These are phyloP conservation scores for Coriolopsis trogii DNA, from an alignment of 1,284 basidiomycete species.

Conservation along the genomic window DNA sequence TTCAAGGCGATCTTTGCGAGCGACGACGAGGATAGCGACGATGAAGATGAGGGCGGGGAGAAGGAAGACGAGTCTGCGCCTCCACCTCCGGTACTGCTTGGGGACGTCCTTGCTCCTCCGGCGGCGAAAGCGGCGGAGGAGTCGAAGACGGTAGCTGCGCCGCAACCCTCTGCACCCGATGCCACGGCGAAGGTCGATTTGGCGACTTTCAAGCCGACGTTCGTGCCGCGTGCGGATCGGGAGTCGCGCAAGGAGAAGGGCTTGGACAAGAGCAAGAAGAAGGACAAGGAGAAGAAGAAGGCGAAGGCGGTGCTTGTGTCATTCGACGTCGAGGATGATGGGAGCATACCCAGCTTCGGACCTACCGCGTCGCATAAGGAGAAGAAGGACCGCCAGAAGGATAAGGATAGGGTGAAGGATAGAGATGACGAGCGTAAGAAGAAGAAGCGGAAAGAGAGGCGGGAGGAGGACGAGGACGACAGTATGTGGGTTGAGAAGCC, in stretches of 20 bases:
- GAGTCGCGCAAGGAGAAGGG: conserved; percentile 35
- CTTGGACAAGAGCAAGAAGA: conserved; percentile 43
- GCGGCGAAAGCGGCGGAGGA: neutral
- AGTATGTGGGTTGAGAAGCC: conserved; percentile 70
- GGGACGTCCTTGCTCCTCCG: conserved; percentile 5
- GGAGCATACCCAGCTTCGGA: conserved; percentile 35
- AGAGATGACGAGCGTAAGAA: conserved; percentile 37
- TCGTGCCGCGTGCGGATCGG: conserved; percentile 60
- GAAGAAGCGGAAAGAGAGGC: conserved; percentile 36
- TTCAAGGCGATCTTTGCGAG: conserved; percentile 96
- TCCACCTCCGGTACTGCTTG: conserved; percentile 12
- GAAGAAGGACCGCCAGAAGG: conserved; percentile 34
- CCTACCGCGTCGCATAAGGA: conserved; percentile 46
- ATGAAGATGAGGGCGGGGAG: conserved; percentile 48
- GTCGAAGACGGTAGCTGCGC: neutral
- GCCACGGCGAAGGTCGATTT: conserved; percentile 52
- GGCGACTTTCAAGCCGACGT: conserved; percentile 78
- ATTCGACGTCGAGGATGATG: conserved; percentile 68
- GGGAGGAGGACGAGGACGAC: conserved; percentile 46
- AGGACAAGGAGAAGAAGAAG: conserved; percentile 46
- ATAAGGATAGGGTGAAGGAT: conserved; percentile 34
- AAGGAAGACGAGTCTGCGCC: neutral
- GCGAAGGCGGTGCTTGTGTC: conserved; percentile 54
- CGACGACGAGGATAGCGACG: conserved; percentile 81
- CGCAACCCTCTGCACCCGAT: conserved; percentile 14